Evolutionary conservation across 495 filamentous ascomycete genomes (phyloP), one percentile per base, ranked within the genome.

Genomic region (Aspergillus wentii): DNA sequence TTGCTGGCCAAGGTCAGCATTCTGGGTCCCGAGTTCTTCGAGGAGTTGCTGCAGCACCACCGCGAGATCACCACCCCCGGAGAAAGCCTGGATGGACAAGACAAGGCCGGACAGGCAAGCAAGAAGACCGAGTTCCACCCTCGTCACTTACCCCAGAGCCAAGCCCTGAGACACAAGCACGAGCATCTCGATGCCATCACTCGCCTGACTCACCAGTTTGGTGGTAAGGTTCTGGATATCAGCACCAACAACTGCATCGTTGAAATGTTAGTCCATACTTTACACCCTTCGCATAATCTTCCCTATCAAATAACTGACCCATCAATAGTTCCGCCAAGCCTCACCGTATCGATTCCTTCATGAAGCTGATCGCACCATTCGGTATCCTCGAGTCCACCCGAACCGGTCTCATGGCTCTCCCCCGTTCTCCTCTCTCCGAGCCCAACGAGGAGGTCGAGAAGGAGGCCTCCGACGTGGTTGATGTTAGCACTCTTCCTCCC

Each of bases 181-280:
- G 86, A 98, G 71, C 92, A 98, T 72, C 67, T 98, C 37, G 85
- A 85, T 69, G 86, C 80, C 20, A 92, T 98, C 54, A 97, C 90
- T 32, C 86, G 94, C 61, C 77, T 98, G 58, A 82, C 91, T 11
- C 92, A 96, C 69, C 92, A 98, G 57, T 98, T 98, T 61, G 89
- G 88, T 17, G 92, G 92, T 30, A 98, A 98, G 66, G 83, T 98
- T 15, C 62, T 96, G 60, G 92, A 98, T 69, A 97, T 98, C 48
- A 94, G 88, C 67, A 95, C 82, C 46, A 95, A 87, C 59, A 96
- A 91, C 68, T 96, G 91, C 67, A 96, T 97, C 66, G 88, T 98
- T 46, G 92, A 98, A 61, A 61, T 98, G 87, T 92, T 76, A 75
- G 86, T 80, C 35, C 19, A 25, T 34, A 14, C 17, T 29, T 46